Percentiles rank a stretch among this genome's conserved stretches.
Evolutionary conservation across 2,329 filamentous ascomycete species (phyloP).

Genomic region (Fonsecaea nubica): DNA sequence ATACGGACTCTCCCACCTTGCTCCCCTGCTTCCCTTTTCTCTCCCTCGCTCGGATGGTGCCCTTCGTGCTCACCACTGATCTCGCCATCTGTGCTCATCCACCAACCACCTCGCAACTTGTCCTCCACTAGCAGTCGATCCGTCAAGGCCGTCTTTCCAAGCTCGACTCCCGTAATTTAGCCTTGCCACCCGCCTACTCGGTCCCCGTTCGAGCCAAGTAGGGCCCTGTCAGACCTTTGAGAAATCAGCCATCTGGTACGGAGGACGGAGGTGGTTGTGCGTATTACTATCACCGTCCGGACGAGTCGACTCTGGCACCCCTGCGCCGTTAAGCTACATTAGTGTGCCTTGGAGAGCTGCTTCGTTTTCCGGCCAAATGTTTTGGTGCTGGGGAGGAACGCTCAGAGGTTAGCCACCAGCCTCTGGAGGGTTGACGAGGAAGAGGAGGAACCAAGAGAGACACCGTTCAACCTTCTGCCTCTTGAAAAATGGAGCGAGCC

Average conservation of each 20-base stretch:
- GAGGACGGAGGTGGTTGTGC: not conserved
- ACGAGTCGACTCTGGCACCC: not conserved
- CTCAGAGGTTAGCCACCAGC: not conserved
- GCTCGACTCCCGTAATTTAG: constrained; percentile 23
- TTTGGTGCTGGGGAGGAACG: not conserved
- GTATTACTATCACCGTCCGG: not conserved
- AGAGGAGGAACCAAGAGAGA: not conserved
- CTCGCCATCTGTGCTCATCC: constrained; percentile 15
- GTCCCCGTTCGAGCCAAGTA: not conserved
- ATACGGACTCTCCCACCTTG: constrained; percentile 7
- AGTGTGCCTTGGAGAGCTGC: not conserved
- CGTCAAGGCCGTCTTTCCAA: constrained; percentile 4
- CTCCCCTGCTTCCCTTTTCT: constrained; percentile 12
- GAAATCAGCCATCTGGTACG: not conserved
- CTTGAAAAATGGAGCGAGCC: not conserved
- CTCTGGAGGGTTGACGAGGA: not conserved
- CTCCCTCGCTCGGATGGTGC: constrained; percentile 3
- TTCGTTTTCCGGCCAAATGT: not conserved
- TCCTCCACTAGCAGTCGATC: constrained; percentile 7
- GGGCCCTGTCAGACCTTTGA: constrained; percentile 3
- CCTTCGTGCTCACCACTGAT: constrained; percentile 18
- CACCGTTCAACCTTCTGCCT: not conserved
- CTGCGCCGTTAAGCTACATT: not conserved
- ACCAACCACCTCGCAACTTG: constrained; percentile 9
- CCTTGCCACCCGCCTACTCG: constrained; percentile 1